A percentile compares a stretch with the other conserved stretches of the same genome.
These are phyloP conservation scores for Berkeleyomyces basicola DNA, from an alignment of 2,329 filamentous ascomycete species.

Conservation along the genomic window DNA sequence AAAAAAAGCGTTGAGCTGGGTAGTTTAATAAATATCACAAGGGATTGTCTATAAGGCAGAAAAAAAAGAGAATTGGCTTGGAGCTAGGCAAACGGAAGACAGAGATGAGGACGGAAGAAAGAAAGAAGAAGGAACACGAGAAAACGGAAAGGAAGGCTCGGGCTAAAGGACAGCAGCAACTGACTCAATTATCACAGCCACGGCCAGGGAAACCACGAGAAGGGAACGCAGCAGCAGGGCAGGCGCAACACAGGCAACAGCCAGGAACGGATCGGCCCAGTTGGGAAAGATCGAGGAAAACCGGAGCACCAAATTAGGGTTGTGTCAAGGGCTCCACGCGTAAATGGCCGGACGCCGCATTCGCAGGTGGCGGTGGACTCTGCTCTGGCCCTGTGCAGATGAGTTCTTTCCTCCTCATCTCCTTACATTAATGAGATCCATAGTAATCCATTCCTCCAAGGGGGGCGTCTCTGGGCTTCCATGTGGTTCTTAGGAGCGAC, in stretches of 20 bases:
- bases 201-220: neutral
- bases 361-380: no score
- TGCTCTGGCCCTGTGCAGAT: no score
- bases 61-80: neutral
- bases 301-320: neutral
- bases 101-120: constrained; percentile 9
- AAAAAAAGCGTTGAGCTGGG: constrained; percentile 3
- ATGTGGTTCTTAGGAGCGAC: neutral
- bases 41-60: neutral
- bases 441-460: constrained; percentile 1
- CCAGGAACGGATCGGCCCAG: neutral
- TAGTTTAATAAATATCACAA: neutral
- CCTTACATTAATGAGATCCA: neutral
- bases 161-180: neutral
- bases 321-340: no score
- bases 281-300: constrained; percentile 2
- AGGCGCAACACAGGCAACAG: neutral
- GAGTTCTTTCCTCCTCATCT: neutral
- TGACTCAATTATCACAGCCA: neutral
- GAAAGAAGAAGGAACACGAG: constrained; percentile 3
- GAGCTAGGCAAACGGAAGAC: constrained; percentile 10
- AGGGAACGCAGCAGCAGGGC: neutral
- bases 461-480: neutral
- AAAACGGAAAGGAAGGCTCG: neutral
- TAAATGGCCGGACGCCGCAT: neutral